phyloP scores from a whole-genome alignment of 176 grass and related monocot genomes.

The Juncus inflexus region DNA sequence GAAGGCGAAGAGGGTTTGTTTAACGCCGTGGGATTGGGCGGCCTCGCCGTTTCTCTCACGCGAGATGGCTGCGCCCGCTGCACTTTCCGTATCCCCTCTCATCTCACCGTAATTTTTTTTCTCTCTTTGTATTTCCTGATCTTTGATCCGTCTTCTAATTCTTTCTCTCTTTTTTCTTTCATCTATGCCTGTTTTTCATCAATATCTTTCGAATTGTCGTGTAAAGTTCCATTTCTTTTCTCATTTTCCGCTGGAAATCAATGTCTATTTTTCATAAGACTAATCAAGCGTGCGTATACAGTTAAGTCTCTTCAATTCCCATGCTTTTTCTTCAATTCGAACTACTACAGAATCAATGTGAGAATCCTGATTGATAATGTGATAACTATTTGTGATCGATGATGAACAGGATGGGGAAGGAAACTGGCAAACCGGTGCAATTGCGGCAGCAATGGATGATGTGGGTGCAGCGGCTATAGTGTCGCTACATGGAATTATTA shows the following conservation, averaged over 20 bases:
- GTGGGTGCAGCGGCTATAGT: constrained; percentile 76
- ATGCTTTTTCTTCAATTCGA: too few species aligned
- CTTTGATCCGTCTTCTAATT: too few species aligned
- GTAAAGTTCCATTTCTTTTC: too few species aligned
- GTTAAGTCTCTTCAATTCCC: too few species aligned
- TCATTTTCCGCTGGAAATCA: too few species aligned
- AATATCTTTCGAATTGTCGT: too few species aligned
- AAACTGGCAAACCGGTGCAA: constrained; percentile 79
- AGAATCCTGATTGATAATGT: not conserved
- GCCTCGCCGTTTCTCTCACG: constrained; percentile 36
- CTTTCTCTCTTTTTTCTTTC: too few species aligned
- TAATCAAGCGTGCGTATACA: too few species aligned
- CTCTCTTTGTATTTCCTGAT: not conserved
- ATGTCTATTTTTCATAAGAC: too few species aligned
- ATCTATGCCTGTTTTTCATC: too few species aligned
- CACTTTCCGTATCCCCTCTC: constrained; percentile 52
- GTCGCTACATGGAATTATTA: constrained; percentile 66
- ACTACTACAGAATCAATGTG: not conserved
- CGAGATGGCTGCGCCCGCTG: constrained; percentile 39
- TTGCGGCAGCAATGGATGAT: constrained; percentile 58
- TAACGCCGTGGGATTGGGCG: constrained; percentile 51
- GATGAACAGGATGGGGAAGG: constrained; percentile 49
- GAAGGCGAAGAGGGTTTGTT: constrained; percentile 35
- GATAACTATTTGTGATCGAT: not conserved
- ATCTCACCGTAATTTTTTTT: constrained; percentile 67